Percentiles rank a stretch among this genome's conserved stretches.
Conservation (phyloP, 305 asterid genomes). For the Fraxinus paxiana region DNA sequence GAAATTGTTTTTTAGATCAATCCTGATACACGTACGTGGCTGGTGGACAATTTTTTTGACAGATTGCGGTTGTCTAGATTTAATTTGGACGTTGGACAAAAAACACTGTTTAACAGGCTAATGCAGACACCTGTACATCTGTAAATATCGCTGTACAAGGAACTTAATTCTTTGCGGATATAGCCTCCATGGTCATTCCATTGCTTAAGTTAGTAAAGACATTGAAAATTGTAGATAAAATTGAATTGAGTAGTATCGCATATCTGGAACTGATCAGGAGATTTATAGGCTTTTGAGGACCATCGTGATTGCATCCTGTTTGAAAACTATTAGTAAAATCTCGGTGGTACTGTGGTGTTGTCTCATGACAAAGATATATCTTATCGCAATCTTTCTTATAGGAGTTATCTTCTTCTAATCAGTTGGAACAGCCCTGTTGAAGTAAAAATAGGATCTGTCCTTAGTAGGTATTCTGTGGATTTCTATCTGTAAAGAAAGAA, state of each 20-base stretch:
- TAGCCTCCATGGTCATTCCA: background rate
- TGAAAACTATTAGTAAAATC: background rate
- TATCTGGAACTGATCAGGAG: background rate
- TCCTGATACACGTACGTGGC: background rate
- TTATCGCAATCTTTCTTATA: background rate
- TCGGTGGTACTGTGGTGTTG: background rate
- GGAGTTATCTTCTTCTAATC: background rate
- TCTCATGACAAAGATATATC: background rate
- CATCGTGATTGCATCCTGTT: background rate
- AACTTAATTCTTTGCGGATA: background rate
- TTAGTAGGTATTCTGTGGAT: background rate
- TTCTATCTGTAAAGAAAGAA: background rate
- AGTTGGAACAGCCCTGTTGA: background rate
- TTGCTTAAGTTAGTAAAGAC: background rate
- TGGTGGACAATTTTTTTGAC: background rate
- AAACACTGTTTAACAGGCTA: background rate
- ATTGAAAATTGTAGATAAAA: background rate
- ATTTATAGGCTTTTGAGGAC: background rate
- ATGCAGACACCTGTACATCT: background rate
- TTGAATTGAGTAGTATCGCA: background rate
- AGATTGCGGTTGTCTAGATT: background rate
- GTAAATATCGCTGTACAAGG: background rate
- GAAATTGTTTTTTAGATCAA: background rate
- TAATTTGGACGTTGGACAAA: background rate
- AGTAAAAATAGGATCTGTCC: background rate